These are phyloP conservation scores for Teratosphaeria viscida DNA, from an alignment of 2,329 filamentous ascomycete species.

Conservation along the genomic window DNA sequence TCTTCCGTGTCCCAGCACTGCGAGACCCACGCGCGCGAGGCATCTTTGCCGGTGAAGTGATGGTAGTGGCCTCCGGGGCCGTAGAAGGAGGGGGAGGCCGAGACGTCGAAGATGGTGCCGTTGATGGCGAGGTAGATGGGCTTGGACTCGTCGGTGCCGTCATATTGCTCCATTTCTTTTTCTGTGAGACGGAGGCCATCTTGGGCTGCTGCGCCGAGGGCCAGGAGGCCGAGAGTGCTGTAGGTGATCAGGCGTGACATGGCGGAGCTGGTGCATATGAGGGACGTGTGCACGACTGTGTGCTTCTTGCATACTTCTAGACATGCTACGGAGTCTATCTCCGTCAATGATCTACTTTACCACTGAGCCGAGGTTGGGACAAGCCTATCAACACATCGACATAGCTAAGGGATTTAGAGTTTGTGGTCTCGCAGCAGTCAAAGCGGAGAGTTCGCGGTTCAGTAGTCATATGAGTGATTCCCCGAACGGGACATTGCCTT, in stretches of 20 bases:
- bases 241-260: background rate
- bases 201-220: background rate
- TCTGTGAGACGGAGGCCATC: slow-evolving; percentile 8
- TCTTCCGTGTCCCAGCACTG: slow-evolving; percentile 21
- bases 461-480: background rate
- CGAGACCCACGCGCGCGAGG: slow-evolving; percentile 22
- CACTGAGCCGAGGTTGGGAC: background rate
- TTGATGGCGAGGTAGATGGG: slow-evolving; percentile 24
- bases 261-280: background rate
- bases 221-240: background rate
- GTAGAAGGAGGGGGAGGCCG: slow-evolving; percentile 19
- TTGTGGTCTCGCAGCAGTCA: background rate
- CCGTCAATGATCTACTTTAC: background rate
- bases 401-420: background rate
- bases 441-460: too few species aligned
- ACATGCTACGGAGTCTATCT: background rate
- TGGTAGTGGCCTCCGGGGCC: slow-evolving; percentile 22
- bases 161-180: slow-evolving; percentile 14
- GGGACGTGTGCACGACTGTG: background rate
- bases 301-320: background rate
- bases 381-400: background rate
- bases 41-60: slow-evolving; percentile 21
- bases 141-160: slow-evolving; percentile 15
- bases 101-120: slow-evolving; percentile 24
- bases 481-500: background rate